Conservation (phyloP, 371 early-diverging fungal species). For the Mortierella sp. region DNA sequence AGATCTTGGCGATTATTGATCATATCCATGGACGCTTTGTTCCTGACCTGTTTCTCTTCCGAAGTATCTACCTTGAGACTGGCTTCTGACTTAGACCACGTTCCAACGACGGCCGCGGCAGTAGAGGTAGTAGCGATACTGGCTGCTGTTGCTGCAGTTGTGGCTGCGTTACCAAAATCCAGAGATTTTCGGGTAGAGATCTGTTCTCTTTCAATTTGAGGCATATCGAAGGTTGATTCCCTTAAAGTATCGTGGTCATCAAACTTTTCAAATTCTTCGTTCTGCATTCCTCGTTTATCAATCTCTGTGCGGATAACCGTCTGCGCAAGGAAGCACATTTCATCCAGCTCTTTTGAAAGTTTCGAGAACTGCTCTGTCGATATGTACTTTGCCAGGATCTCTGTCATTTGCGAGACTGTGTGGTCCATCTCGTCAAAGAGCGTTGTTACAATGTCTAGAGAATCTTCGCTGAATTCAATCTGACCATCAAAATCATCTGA, state of each 20-base stretch:
- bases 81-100: neutral
- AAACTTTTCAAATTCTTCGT: neutral
- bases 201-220: neutral
- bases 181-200: neutral
- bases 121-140: neutral
- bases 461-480: neutral
- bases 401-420: conserved; percentile 23
- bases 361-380: conserved; percentile 27
- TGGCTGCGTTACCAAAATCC: neutral
- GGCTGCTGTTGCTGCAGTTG: neutral
- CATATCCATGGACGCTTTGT: conserved; percentile 17
- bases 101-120: neutral
- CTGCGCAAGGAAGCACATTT: conserved; percentile 26
- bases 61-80: neutral
- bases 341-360: conserved; percentile 23
- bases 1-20: neutral
- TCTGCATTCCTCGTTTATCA: conserved; percentile 2
- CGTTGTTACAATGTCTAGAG: conserved; percentile 12
- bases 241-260: neutral
- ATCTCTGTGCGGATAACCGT: conserved; percentile 17
- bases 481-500: neutral
- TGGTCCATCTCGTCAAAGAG: conserved; percentile 39
- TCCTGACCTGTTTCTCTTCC: neutral
- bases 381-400: conserved; percentile 29
- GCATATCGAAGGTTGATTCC: neutral